phyloP scores from a whole-genome alignment of 139 green algal species.

The Haematococcus sp. region DNA sequence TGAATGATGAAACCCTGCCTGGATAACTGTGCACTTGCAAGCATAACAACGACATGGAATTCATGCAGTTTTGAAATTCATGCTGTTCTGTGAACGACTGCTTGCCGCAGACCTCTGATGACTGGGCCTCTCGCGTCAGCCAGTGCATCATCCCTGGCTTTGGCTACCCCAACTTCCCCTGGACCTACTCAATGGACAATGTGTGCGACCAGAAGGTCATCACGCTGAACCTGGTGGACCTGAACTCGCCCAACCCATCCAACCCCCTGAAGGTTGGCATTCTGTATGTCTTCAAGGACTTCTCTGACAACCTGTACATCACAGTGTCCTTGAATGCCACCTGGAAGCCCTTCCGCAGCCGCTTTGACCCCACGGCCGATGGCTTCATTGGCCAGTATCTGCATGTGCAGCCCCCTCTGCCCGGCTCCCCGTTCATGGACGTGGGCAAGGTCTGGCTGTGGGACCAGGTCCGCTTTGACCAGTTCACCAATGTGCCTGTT shows the following conservation, averaged over 20 bases:
- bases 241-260: neutral
- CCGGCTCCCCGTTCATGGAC: neutral
- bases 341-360: neutral
- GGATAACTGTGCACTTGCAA: neutral
- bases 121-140: neutral
- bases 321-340: slow-evolving; percentile 23
- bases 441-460: neutral
- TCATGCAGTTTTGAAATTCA: neutral
- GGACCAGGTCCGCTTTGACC: neutral
- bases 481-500: neutral
- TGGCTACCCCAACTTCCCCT: neutral
- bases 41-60: neutral
- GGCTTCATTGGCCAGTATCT: slow-evolving; percentile 14
- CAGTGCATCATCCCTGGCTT: slow-evolving; percentile 11
- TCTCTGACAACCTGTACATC: slow-evolving; percentile 18
- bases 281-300: slow-evolving; percentile 21
- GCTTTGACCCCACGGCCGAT: neutral
- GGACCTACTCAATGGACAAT: neutral
- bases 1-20: neutral
- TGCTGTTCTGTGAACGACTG: neutral
- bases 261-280: neutral
- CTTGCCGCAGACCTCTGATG: neutral
- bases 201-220: slow-evolving; percentile 14
- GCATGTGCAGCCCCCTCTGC: neutral
- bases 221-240: neutral